Percentiles rank a stretch among this genome's conserved stretches.
These are phyloP conservation scores for Aspergillus sparsus DNA, from an alignment of 495 filamentous ascomycete species.

Conservation along the genomic window DNA sequence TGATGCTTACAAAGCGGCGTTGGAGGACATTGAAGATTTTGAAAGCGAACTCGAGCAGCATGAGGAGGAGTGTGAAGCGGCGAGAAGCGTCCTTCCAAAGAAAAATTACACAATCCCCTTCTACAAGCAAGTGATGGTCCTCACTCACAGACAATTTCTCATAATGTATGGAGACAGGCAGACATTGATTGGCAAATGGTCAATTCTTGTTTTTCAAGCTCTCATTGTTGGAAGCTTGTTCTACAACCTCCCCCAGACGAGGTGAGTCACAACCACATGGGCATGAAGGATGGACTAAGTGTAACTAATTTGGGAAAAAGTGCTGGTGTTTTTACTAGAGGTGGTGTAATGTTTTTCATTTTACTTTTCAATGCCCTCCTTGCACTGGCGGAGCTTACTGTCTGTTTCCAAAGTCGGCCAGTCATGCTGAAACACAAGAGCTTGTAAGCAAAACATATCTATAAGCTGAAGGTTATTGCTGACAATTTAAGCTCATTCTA, in stretches of 20 bases:
- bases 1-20: conserved; percentile 33
- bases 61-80: conserved; percentile 47
- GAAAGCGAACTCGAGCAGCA: conserved; percentile 51
- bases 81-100: conserved; percentile 48
- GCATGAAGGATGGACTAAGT: background rate
- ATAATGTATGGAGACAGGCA: conserved; percentile 64
- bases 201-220: conserved; percentile 67
- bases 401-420: conserved; percentile 67
- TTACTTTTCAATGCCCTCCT: conserved; percentile 81
- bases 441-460: conserved; percentile 43
- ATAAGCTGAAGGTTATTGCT: background rate
- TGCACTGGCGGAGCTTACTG: conserved; percentile 72
- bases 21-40: conserved; percentile 52
- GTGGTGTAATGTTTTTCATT: conserved; percentile 69
- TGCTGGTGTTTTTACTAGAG: conserved; percentile 48
- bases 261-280: conserved; percentile 23
- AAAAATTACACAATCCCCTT: conserved; percentile 68
- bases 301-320: conserved; percentile 27
- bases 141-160: conserved; percentile 65
- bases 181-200: conserved; percentile 53
- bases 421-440: conserved; percentile 82
- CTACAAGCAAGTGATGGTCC: conserved; percentile 64
- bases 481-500: conserved; percentile 63
- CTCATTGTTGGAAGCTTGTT: conserved; percentile 78
- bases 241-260: conserved; percentile 65